These are phyloP conservation scores for Skeletonema tropicum DNA, from an alignment of 108 stramenopile genomes.

Conservation along the genomic window DNA sequence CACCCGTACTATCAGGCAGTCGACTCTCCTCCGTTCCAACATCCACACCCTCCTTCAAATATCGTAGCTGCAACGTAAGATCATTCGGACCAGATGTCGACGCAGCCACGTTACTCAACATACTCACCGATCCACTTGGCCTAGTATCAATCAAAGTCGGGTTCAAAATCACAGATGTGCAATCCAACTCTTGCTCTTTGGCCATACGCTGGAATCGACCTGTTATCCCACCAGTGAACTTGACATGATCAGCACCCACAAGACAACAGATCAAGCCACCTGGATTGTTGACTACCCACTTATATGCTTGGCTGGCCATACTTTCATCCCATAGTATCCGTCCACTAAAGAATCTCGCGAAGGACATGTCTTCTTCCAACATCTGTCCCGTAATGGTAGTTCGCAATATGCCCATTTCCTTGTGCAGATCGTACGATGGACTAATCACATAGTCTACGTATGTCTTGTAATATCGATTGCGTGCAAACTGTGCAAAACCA, in stretches of 20 bases:
- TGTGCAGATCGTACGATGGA: constrained; percentile 69
- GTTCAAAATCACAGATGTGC: constrained; percentile 67
- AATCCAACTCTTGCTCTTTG: constrained; percentile 22
- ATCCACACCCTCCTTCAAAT: constrained; percentile 72
- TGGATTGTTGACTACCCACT: constrained; percentile 56
- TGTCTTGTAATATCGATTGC: constrained; percentile 42
- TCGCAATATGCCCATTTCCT: constrained; percentile 62
- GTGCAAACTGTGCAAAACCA: constrained; percentile 67
- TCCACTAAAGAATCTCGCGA: constrained; percentile 68
- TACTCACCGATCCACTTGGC: constrained; percentile 59
- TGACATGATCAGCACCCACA: constrained; percentile 83
- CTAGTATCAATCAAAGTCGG: constrained; percentile 74
- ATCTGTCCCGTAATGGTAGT: constrained; percentile 64
- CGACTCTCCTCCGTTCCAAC: constrained; percentile 37
- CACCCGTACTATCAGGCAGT: constrained; percentile 56
- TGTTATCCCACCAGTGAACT: constrained; percentile 72
- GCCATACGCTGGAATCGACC: constrained; percentile 64
- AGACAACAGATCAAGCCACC: constrained; percentile 68
- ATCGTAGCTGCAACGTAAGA: constrained; percentile 66
- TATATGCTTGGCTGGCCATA: constrained; percentile 67
- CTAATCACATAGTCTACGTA: constrained; percentile 75
- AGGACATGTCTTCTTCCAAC: constrained; percentile 68
- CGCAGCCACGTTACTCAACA: constrained; percentile 30
- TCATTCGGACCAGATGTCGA: constrained; percentile 40
- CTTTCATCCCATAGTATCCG: constrained; percentile 84